Evolutionary conservation across 495 filamentous ascomycete genomes (phyloP), one percentile per base, ranked within the genome.

Genomic region (Delitschia confertaspora): DNA sequence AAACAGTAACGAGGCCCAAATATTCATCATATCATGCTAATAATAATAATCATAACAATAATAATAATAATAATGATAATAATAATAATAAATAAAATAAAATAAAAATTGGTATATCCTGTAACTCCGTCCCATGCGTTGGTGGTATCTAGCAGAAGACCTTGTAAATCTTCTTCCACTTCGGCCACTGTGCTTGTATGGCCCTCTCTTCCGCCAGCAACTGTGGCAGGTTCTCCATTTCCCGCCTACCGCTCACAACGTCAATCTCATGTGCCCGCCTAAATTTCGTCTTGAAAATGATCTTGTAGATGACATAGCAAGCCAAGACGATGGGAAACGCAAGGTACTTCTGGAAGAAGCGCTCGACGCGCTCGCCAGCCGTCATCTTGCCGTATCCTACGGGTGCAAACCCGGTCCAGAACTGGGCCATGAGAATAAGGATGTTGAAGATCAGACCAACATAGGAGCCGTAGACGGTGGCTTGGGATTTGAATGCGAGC

Each of bases 381-480:
- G 48, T 53, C 61, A 64, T 70, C 0, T 60, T 45, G 6, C 32
- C 53, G 24, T 56, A 59, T 4, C 56, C 56, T 0, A 59, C 51
- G 4, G 56, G 56, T 14, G 56, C 56, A 35, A 59, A 53, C 1
- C 56, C 56, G 7, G 56, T 59, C 56, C 56, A 59, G 38, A 59
- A 59, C 31, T 59, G 56, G 19, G 56, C 56, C 26, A 56, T 48
- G 14, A 59, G 42, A 14, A 98, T 78, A 4, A 93, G 64, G 25
- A 70, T 47, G 60, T 95, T 95, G 62, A 93, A 78, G 26, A 69
- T 52, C 43, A 95, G 71, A 4, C 91, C 91, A 18, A 93, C 44
- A 74, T 79, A 95, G 0, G 85, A 91, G 4, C 89, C 93, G 16
- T 75, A 59, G 0, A 93, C 69, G 40, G 91, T 91, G 0, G 81